These are phyloP conservation scores for Mycena sanguinolenta DNA, from an alignment of 768 basidiomycete genomes.

Conservation along the genomic window DNA sequence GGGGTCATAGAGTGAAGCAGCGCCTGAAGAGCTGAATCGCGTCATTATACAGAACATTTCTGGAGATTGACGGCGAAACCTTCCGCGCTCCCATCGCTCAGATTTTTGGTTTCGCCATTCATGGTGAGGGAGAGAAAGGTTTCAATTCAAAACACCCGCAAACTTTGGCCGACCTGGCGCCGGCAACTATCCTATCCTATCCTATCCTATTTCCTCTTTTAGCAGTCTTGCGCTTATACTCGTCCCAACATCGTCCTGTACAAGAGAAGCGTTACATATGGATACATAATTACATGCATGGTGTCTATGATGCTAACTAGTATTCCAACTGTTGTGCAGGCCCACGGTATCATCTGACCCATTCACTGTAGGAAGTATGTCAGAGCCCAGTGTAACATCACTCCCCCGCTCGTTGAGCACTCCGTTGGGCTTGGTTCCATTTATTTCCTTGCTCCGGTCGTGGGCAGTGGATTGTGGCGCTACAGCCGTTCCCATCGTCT, in stretches of 20 bases:
- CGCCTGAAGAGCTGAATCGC: constrained; percentile 53
- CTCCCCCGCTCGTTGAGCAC: constrained; percentile 33
- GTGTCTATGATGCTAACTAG: constrained; percentile 2
- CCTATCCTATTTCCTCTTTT: neutral
- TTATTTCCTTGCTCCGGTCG: constrained; percentile 18
- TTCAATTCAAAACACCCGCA: neutral
- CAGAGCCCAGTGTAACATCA: constrained; percentile 40
- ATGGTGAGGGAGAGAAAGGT: neutral
- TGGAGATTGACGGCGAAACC: constrained; percentile 38
- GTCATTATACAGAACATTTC: constrained; percentile 32
- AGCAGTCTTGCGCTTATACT: too few species aligned
- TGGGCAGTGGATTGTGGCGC: constrained; percentile 8
- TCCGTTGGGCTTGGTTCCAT: constrained; percentile 18
- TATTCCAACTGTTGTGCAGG: constrained; percentile 79
- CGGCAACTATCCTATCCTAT: too few species aligned
- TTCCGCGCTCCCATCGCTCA: constrained; percentile 46
- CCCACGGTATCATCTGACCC: constrained; percentile 84
- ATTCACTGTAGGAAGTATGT: constrained; percentile 62
- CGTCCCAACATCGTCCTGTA: too few species aligned
- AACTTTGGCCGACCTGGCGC: too few species aligned
- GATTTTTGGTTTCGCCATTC: constrained; percentile 42
- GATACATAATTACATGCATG: constrained; percentile 24
- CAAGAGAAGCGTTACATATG: neutral
- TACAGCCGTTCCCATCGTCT: constrained; percentile 44
- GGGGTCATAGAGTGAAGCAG: constrained; percentile 57